Evolutionary conservation across 495 filamentous ascomycete species (phyloP), one percentile per base, ranked within the genome.

Genomic region (Neurospora terricola): DNA sequence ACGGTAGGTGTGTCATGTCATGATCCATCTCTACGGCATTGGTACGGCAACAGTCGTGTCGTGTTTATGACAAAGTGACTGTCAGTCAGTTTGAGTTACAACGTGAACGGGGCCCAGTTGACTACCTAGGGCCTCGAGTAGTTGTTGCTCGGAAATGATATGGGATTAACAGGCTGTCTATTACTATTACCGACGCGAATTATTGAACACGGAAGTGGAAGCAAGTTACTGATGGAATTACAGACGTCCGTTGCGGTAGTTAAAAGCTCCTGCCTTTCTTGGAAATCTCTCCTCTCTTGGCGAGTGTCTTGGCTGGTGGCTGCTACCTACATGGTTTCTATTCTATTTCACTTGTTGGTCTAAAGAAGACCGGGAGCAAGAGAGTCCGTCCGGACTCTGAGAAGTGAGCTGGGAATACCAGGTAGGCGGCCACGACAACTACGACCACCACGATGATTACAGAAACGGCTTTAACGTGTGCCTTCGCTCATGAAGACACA

Each of bases 401-500:
- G 14, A 34, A 14, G 23, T 62, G 12, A 34, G 54, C 12, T 12
- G 12, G 21, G 23, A 16, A 30, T 62, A 30, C 12, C 6, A 30
- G 43, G n/a, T 39, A 39, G 36, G 23, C 12, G 54, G 23, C 23
- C 54, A 66, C 12, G 14, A 62, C 4, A 62, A 62, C 23, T 7
- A 16, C 54, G 14, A 16, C 30, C 38, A 38, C 18, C 43, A 71
- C 5, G 72, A 62, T 10, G 14, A 30, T 27, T 75, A 69, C 70
- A 69, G 66, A 21, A 77, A 70, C 69, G 23, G 23, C 27, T 30
- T 8, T 4, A 16, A 18, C 2, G 54, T 30, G 1, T 38, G 72
- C 72, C 70, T 75, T 38, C 38, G 72, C 71, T 42, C 70, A 62
- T 69, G 62, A 59, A 70, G 39, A 40, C 66, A 36, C 38, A 42